Evolutionary conservation across 257 asterid genomes (phyloP).

Genomic region (Solanum dulcamara): DNA sequence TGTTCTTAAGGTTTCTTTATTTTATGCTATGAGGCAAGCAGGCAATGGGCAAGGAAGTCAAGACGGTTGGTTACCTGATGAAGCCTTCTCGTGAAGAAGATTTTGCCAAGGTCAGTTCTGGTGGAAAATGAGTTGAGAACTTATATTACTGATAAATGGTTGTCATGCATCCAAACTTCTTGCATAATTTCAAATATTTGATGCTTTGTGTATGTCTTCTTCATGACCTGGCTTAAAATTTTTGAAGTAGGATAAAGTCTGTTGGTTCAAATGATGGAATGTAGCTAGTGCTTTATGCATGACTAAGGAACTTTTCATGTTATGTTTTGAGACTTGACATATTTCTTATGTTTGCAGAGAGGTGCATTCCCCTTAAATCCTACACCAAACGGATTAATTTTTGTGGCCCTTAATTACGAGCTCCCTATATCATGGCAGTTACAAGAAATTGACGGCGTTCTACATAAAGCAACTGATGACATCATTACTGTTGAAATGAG

Average conservation of each 20-base stretch:
- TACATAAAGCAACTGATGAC: constrained; percentile 97
- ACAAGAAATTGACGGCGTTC: constrained; percentile 65
- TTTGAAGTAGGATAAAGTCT: neutral
- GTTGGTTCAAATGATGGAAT: neutral
- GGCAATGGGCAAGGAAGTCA: constrained; percentile 43
- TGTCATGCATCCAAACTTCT: neutral
- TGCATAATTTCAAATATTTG: neutral
- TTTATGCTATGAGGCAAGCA: constrained; percentile 21
- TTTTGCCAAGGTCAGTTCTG: constrained; percentile 64
- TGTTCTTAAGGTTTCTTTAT: neutral
- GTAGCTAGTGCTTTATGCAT: neutral
- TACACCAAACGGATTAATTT: constrained; percentile 66
- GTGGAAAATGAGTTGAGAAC: neutral
- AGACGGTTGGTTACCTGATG: constrained; percentile 75
- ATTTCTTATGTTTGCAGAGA: constrained; percentile 51
- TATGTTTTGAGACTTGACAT: neutral
- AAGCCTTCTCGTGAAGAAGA: constrained; percentile 96
- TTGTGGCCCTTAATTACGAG: constrained; percentile 66
- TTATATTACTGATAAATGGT: neutral
- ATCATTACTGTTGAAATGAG: constrained; percentile 67
- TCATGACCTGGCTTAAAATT: neutral
- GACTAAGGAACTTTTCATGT: neutral
- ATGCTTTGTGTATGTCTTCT: neutral
- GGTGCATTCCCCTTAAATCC: constrained; percentile 85
- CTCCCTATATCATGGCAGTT: constrained; percentile 66